A percentile compares a stretch with the other conserved stretches of the same genome.
Conservation (phyloP, 169 alveolate genomes). For the Theileria orientalis region DNA sequence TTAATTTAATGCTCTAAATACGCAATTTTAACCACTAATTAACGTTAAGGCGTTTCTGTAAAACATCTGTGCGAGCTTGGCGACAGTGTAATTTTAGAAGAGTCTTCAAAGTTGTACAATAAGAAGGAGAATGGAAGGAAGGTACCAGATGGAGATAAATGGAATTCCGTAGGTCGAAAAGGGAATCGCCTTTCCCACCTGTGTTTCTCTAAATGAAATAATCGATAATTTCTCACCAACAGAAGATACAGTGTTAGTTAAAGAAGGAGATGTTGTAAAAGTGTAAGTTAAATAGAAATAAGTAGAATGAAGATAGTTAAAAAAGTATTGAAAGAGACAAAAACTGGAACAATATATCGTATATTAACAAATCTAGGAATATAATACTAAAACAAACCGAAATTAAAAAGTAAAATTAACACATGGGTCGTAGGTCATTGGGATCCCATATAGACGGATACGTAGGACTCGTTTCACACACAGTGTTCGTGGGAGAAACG, state of each 20-base stretch:
- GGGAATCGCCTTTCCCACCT: constrained; percentile 97
- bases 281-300: constrained; percentile 26
- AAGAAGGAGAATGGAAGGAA: constrained; percentile 68
- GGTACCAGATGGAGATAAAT: neutral
- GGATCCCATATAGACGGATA: constrained; percentile 94
- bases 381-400: neutral
- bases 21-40: neutral
- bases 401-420: neutral
- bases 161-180: constrained; percentile 60
- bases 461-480: constrained; percentile 88
- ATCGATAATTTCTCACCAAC: constrained; percentile 92
- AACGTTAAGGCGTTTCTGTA: constrained; percentile 41
- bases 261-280: constrained; percentile 64
- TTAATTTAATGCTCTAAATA: no score
- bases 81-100: constrained; percentile 34
- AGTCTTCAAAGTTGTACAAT: constrained; percentile 53
- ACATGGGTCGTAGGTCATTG: constrained; percentile 58
- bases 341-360: no score
- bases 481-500: constrained; percentile 67
- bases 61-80: constrained; percentile 51
- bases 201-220: constrained; percentile 92
- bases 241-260: constrained; percentile 30
- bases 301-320: no score
- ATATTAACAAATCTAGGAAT: no score
- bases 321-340: no score